A percentile compares a stretch with the other conserved stretches of the same genome.
Evolutionary conservation across 345 rosid genomes (phyloP).

Genomic region (Litchi chinensis): DNA sequence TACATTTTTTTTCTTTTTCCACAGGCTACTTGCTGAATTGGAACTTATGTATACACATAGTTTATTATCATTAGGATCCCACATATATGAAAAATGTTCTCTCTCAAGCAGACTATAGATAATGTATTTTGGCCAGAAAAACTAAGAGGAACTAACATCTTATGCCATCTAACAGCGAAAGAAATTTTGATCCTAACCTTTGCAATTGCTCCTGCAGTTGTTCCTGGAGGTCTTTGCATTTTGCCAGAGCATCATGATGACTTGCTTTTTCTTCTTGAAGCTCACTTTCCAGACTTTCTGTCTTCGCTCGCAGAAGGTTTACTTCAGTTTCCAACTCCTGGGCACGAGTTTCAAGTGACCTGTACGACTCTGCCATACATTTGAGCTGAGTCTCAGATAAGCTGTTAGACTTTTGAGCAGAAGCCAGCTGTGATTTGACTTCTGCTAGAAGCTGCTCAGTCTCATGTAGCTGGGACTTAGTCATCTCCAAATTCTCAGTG

Average conservation of each 20-base stretch:
- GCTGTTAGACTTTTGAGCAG: conserved; percentile 72
- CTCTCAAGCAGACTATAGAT: background rate
- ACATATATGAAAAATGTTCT: background rate
- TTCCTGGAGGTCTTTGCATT: conserved; percentile 80
- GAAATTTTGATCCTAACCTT: conserved; percentile 44
- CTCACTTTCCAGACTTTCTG: conserved; percentile 63
- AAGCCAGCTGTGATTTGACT: conserved; percentile 65
- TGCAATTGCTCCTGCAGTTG: conserved; percentile 84
- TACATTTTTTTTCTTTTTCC: background rate
- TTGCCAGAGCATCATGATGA: conserved; percentile 58
- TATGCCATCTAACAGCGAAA: background rate
- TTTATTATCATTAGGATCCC: background rate
- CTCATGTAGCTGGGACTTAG: conserved; percentile 70
- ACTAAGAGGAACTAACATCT: background rate
- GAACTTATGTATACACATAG: background rate
- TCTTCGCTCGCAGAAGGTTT: conserved; percentile 57
- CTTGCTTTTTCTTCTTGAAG: conserved; percentile 63
- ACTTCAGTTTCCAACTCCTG: conserved; percentile 71
- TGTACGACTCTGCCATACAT: conserved; percentile 96
- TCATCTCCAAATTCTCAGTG: conserved; percentile 66
- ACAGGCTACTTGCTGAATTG: background rate
- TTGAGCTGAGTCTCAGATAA: conserved; percentile 93
- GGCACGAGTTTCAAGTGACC: conserved; percentile 81
- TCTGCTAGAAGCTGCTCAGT: conserved; percentile 79
- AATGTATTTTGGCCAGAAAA: background rate